Evolutionary conservation across 495 filamentous ascomycete genomes (phyloP).

Genomic region (Penicillium salamii): DNA sequence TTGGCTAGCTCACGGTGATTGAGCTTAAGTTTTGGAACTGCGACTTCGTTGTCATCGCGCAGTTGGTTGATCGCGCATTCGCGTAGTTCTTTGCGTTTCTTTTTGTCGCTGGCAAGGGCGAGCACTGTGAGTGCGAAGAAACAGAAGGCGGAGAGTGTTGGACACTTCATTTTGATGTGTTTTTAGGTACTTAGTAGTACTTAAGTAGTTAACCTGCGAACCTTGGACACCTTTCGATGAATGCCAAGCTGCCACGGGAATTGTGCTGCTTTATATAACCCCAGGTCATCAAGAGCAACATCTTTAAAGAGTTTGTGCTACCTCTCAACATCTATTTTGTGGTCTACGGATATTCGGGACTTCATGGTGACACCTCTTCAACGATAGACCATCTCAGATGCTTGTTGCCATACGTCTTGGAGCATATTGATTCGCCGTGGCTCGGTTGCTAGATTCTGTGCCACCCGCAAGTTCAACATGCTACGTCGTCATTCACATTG

Average conservation of each 20-base stretch:
- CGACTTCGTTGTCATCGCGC: background rate
- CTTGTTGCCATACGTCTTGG: background rate
- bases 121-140: background rate
- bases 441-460: background rate
- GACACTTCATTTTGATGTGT: background rate
- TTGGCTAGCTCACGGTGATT: background rate
- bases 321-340: too few species aligned
- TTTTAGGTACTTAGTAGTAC: too few species aligned
- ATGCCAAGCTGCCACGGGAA: too few species aligned
- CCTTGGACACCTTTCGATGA: too few species aligned
- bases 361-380: background rate
- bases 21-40: background rate
- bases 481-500: too few species aligned
- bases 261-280: too few species aligned
- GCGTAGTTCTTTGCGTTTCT: background rate
- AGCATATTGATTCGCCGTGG: background rate
- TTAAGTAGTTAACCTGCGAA: too few species aligned
- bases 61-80: background rate
- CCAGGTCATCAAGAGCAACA: too few species aligned
- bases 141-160: background rate
- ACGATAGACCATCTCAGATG: background rate
- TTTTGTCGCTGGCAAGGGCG: background rate
- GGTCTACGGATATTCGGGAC: background rate
- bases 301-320: too few species aligned
- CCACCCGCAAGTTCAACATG: background rate